Conservation (phyloP, 1,139 yeast genomes). For the Wickerhamiella pararugosa region DNA sequence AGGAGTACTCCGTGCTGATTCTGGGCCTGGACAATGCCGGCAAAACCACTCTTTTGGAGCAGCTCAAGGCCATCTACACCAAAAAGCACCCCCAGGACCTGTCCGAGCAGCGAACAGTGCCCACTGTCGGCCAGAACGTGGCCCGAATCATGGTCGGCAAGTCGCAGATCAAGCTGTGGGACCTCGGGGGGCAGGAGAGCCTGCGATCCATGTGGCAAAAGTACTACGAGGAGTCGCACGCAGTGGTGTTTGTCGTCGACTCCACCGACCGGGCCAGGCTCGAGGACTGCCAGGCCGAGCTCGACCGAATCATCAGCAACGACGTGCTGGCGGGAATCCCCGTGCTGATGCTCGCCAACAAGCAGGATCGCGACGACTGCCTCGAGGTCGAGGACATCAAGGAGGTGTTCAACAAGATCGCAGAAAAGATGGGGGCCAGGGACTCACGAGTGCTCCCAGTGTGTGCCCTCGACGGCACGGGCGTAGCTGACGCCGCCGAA, state of each 20-base stretch:
- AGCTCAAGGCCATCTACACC: constrained; percentile 37
- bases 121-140: constrained; percentile 69
- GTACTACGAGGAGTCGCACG: constrained; percentile 77
- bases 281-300: constrained; percentile 62
- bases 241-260: constrained; percentile 81
- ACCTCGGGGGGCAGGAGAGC: constrained; percentile 84
- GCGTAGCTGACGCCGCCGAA: constrained; percentile 71
- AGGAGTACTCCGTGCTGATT: constrained; percentile 61
- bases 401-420: constrained; percentile 63
- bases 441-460: constrained; percentile 84
- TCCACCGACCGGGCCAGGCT: constrained; percentile 73
- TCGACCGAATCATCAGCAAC: constrained; percentile 33
- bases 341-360: constrained; percentile 84
- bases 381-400: constrained; percentile 67
- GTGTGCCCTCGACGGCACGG: constrained; percentile 71
- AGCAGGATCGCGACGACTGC: constrained; percentile 79
- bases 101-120: constrained; percentile 31
- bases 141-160: constrained; percentile 39
- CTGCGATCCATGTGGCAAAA: constrained; percentile 76
- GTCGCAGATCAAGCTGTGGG: constrained; percentile 73
- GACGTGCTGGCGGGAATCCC: constrained; percentile 66
- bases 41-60: constrained; percentile 68
- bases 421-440: constrained; percentile 74
- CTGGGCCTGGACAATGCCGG: constrained; percentile 94
- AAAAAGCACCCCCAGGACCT: constrained; percentile 21